A percentile compares a stretch with the other conserved stretches of the same genome.
phyloP scores from a whole-genome alignment of 2,329 filamentous ascomycete genomes.

The Graphium sp. region DNA sequence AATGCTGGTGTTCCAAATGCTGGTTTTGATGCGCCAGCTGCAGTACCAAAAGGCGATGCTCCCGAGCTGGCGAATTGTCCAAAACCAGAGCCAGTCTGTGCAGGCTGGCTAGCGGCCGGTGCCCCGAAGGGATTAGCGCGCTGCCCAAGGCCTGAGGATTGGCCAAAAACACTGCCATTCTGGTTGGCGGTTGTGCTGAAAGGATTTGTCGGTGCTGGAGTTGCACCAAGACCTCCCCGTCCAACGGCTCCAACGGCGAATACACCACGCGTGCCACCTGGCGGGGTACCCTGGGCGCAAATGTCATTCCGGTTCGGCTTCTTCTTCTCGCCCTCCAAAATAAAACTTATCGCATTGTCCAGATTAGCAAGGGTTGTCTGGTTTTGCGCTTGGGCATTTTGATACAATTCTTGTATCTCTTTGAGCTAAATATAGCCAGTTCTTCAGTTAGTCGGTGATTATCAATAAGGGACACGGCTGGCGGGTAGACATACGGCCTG shows the following conservation, averaged over 20 bases:
- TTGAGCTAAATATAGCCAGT: slow-evolving; percentile 25
- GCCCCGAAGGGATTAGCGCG: slow-evolving; percentile 13
- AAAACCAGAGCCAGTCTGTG: slow-evolving; percentile 19
- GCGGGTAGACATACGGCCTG: slow-evolving; percentile 23
- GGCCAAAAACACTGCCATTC: slow-evolving; percentile 18
- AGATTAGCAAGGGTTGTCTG: slow-evolving; percentile 52
- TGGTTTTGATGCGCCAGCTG: slow-evolving; percentile 3
- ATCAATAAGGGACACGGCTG: background rate
- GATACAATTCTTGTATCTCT: slow-evolving; percentile 43
- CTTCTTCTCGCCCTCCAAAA: slow-evolving; percentile 46
- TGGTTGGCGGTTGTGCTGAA: slow-evolving; percentile 20
- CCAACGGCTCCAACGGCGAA: slow-evolving; percentile 24
- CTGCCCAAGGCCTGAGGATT: slow-evolving; percentile 17
- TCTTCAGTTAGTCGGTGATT: slow-evolving; percentile 2
- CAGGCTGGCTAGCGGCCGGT: slow-evolving; percentile 13
- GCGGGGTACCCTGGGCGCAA: slow-evolving; percentile 25
- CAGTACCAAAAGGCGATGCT: slow-evolving; percentile 20
- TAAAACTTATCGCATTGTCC: slow-evolving; percentile 54
- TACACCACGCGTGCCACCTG: slow-evolving; percentile 24
- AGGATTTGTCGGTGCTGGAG: slow-evolving; percentile 17
- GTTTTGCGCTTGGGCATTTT: slow-evolving; percentile 54
- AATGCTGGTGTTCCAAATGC: slow-evolving; percentile 11
- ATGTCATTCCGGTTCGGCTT: slow-evolving; percentile 63
- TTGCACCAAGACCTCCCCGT: slow-evolving; percentile 9
- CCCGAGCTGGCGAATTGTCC: slow-evolving; percentile 19